phyloP scores from a whole-genome alignment of 2,329 filamentous ascomycete species.

The Colletotrichum costaricense region DNA sequence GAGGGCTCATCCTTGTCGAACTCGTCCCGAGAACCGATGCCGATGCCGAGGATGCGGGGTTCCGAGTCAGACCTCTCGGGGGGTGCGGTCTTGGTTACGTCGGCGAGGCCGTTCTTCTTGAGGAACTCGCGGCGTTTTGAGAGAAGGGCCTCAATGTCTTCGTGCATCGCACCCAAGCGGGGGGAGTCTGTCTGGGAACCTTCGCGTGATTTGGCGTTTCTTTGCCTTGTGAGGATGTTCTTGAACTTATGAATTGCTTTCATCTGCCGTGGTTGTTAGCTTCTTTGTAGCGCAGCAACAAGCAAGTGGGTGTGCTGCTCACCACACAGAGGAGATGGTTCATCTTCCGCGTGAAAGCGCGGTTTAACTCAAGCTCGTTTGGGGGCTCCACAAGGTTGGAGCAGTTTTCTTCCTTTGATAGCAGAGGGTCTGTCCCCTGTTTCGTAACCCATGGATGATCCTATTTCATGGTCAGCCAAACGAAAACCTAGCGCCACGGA shows the following conservation, averaged over 20 bases:
- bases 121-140: conserved; percentile 57
- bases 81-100: conserved; percentile 47
- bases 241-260: conserved; percentile 94
- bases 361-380: conserved; percentile 89
- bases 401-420: conserved; percentile 88
- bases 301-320: conserved; percentile 42
- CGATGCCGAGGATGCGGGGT: conserved; percentile 80
- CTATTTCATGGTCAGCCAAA: conserved; percentile 57
- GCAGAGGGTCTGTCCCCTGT: conserved; percentile 78
- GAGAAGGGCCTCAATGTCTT: conserved; percentile 62
- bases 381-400: conserved; percentile 82
- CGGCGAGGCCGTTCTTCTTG: conserved; percentile 53
- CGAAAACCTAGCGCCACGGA: too few relatives aligned
- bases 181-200: conserved; percentile 35
- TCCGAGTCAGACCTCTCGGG: conserved; percentile 68
- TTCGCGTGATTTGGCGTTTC: conserved; percentile 24
- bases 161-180: conserved; percentile 52
- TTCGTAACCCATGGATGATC: conserved; percentile 94
- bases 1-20: conserved; percentile 52
- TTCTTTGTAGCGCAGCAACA: neutral
- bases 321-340: conserved; percentile 86
- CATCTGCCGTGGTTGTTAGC: conserved; percentile 65
- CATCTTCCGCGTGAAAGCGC: conserved; percentile 92
- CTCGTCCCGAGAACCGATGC: conserved; percentile 68
- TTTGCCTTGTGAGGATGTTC: conserved; percentile 64